Evolutionary conservation across 1,284 basidiomycete genomes (phyloP).

Genomic region (Testicularia cyperi): DNA sequence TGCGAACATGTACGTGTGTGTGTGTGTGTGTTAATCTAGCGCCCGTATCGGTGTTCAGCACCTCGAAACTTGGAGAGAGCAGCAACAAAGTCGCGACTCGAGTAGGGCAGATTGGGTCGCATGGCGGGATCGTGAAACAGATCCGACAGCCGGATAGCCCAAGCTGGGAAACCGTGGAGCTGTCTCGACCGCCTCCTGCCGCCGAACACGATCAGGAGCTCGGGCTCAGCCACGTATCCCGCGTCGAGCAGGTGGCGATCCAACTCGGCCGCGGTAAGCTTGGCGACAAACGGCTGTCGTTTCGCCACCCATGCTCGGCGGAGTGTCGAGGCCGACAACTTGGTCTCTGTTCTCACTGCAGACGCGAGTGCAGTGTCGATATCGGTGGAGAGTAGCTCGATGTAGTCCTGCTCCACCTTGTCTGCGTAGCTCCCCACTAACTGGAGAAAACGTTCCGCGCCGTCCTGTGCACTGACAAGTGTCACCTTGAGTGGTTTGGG

Average conservation of each 20-base stretch:
- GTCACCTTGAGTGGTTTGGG: too few species aligned
- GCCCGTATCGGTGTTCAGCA: conserved; percentile 24
- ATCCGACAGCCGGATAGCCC: conserved; percentile 26
- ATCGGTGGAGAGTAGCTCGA: neutral
- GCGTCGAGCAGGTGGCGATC: conserved; percentile 1
- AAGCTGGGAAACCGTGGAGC: conserved; percentile 30
- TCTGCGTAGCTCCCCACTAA: neutral
- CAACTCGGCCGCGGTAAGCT: conserved; percentile 4
- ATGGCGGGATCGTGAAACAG: conserved; percentile 17
- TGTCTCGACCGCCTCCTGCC: neutral
- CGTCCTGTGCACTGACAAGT: neutral
- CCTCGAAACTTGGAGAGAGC: conserved; percentile 18
- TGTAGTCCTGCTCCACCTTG: neutral
- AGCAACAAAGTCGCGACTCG: conserved; percentile 5
- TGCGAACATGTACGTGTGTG: neutral
- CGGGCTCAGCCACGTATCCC: conserved; percentile 22
- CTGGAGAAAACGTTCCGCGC: neutral
- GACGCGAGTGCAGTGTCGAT: conserved; percentile 1
- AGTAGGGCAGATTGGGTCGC: conserved; percentile 1
- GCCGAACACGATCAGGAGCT: conserved; percentile 22
- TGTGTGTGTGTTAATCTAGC: neutral
- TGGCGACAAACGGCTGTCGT: neutral
- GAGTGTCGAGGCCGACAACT: conserved; percentile 11
- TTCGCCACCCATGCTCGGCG: conserved; percentile 15
- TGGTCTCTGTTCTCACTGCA: neutral